Evolutionary conservation across 495 filamentous ascomycete species (phyloP).

Genomic region (Amorphotheca resinae): DNA sequence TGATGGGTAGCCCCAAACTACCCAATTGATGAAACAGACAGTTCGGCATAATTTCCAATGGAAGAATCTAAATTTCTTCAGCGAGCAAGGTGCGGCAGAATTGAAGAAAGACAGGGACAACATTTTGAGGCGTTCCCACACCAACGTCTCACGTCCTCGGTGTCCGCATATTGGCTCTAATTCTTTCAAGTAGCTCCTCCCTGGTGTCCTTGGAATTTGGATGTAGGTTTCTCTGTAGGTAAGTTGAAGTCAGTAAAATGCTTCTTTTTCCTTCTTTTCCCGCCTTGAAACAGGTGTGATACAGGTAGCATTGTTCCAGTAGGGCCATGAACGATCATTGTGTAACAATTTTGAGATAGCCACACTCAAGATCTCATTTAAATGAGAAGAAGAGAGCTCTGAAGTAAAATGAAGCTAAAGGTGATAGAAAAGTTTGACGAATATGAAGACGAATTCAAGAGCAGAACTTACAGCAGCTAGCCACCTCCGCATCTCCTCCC

Average conservation of each 20-base stretch:
- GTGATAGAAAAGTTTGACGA: background rate
- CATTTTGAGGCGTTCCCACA: too few species aligned
- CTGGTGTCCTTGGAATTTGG: constrained; percentile 52
- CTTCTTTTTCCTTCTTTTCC: too few species aligned
- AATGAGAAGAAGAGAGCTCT: background rate
- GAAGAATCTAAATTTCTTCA: too few species aligned
- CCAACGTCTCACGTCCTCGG: constrained; percentile 20
- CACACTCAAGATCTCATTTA: background rate
- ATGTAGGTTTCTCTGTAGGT: constrained; percentile 70
- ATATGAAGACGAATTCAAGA: background rate
- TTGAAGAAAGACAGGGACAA: too few species aligned
- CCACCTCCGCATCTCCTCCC: constrained; percentile 62
- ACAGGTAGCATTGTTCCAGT: background rate
- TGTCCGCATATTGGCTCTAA: constrained; percentile 66
- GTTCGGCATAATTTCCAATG: too few species aligned
- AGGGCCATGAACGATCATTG: background rate
- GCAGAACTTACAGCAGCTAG: constrained; percentile 53
- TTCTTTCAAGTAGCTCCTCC: constrained; percentile 66
- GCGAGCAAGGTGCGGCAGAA: too few species aligned
- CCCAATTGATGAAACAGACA: too few species aligned
- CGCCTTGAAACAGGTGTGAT: too few species aligned
- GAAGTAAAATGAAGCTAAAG: background rate
- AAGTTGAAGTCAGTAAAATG: too few species aligned
- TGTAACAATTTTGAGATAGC: constrained; percentile 10
- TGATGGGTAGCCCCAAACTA: too few species aligned